These are phyloP conservation scores for Scheffersomyces lignosus DNA, from an alignment of 805 yeast species.

Conservation along the genomic window DNA sequence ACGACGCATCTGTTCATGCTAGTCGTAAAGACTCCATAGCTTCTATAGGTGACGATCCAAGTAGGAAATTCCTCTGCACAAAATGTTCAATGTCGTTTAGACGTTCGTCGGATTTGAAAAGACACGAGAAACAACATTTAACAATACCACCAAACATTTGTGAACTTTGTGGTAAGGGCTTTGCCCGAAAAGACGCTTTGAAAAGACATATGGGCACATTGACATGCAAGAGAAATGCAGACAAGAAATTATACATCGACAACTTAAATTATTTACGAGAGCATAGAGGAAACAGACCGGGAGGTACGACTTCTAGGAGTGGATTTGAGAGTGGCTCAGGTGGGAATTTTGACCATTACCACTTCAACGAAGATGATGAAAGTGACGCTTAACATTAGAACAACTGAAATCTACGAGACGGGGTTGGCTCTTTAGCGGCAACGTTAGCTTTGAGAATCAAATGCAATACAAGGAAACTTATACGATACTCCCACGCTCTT, in stretches of 20 bases:
- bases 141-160: conserved; percentile 74
- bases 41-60: conserved; percentile 8
- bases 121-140: conserved; percentile 76
- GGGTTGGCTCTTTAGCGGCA: too few species aligned
- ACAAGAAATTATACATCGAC: conserved; percentile 41
- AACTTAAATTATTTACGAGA: conserved; percentile 28
- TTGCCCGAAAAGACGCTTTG: conserved; percentile 80
- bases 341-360: not conserved
- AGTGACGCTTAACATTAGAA: too few species aligned
- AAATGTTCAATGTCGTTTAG: conserved; percentile 65
- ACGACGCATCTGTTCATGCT: conserved; percentile 3
- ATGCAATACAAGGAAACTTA: too few species aligned
- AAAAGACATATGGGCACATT: conserved; percentile 73
- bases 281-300: conserved; percentile 7
- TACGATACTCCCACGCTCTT: too few species aligned
- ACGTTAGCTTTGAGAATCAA: too few species aligned
- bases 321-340: not conserved
- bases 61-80: conserved; percentile 53
- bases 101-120: conserved; percentile 65
- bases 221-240: conserved; percentile 73
- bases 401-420: too few species aligned
- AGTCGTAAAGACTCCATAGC: conserved; percentile 1
- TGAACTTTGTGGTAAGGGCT: conserved; percentile 75
- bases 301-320: conserved; percentile 1
- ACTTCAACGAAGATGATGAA: conserved; percentile 2